These are phyloP conservation scores for Fusarium nodosum DNA, from an alignment of 2,329 filamentous ascomycete species.

Conservation along the genomic window DNA sequence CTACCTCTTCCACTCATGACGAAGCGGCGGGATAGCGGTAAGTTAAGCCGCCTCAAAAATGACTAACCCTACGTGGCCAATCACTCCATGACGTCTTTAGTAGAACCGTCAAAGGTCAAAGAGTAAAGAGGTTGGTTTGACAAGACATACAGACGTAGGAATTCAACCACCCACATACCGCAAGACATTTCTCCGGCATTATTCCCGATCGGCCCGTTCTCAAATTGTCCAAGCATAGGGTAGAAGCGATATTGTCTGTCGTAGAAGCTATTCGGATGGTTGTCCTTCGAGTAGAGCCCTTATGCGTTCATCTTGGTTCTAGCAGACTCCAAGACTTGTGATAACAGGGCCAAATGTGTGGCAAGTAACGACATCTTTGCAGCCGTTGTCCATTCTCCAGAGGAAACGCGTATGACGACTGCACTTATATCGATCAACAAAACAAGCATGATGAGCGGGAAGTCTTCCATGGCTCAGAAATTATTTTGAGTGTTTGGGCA, in stretches of 20 bases:
- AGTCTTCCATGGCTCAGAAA: background rate
- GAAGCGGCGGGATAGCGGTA: conserved; percentile 6
- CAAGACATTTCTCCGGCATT: background rate
- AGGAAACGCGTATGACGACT: background rate
- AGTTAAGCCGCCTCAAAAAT: background rate
- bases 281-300: no score
- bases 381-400: background rate
- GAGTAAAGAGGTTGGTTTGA: background rate
- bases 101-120: no score
- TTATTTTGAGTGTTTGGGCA: background rate
- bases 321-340: background rate
- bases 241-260: accelerated
- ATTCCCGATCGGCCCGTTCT: accelerated
- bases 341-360: background rate
- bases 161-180: accelerated
- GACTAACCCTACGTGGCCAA: conserved; percentile 6
- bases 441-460: background rate
- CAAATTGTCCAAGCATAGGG: background rate
- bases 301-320: background rate
- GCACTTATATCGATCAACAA: background rate
- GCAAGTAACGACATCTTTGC: background rate
- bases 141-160: background rate
- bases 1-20: background rate
- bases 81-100: conserved; percentile 4
- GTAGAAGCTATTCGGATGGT: accelerated